phyloP scores from a whole-genome alignment of 2,329 filamentous ascomycete species.

The Aspergillaceae sp. region DNA sequence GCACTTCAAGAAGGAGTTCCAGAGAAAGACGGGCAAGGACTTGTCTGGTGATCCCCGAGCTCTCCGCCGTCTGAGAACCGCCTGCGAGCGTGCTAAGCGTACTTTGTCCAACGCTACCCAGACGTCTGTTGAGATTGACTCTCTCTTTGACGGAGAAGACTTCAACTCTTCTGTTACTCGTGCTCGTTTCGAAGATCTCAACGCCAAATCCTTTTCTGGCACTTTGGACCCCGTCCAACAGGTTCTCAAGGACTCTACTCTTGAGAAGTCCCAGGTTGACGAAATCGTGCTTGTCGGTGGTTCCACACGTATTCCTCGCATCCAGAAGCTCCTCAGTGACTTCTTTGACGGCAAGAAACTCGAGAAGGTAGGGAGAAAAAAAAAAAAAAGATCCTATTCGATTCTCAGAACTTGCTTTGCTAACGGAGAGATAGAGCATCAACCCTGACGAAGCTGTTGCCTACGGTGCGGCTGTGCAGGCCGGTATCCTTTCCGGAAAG shows the following conservation, averaged over 20 bases:
- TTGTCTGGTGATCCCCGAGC: slow-evolving; percentile 79
- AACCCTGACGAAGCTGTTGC: slow-evolving; percentile 99
- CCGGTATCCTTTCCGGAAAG: slow-evolving; percentile 97
- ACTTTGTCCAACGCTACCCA: slow-evolving; percentile 95
- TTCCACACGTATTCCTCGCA: slow-evolving; percentile 95
- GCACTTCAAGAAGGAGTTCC: slow-evolving; percentile 95
- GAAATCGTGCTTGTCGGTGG: slow-evolving; percentile 99
- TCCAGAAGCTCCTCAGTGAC: slow-evolving; percentile 98
- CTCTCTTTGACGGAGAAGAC: slow-evolving; percentile 94
- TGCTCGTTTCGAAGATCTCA: slow-evolving; percentile 97
- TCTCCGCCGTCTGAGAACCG: slow-evolving; percentile 89
- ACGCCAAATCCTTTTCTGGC: slow-evolving; percentile 87
- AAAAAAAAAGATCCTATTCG: no score
- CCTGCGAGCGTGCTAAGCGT: slow-evolving; percentile 99
- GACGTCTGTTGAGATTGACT: slow-evolving; percentile 97
- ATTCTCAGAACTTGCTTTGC: neutral
- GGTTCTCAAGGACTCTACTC: slow-evolving; percentile 83
- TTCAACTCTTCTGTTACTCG: slow-evolving; percentile 96
- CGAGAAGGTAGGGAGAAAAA: slow-evolving; percentile 57
- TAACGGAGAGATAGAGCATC: slow-evolving; percentile 54
- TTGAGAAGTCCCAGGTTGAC: slow-evolving; percentile 87
- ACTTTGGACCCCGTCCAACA: slow-evolving; percentile 93
- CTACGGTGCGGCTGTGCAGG: slow-evolving; percentile 97
- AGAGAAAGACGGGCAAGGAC: slow-evolving; percentile 69
- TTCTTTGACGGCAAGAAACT: slow-evolving; percentile 99